Conservation (phyloP, 2,329 filamentous ascomycete species). For the Colletotrichum shisoi region DNA sequence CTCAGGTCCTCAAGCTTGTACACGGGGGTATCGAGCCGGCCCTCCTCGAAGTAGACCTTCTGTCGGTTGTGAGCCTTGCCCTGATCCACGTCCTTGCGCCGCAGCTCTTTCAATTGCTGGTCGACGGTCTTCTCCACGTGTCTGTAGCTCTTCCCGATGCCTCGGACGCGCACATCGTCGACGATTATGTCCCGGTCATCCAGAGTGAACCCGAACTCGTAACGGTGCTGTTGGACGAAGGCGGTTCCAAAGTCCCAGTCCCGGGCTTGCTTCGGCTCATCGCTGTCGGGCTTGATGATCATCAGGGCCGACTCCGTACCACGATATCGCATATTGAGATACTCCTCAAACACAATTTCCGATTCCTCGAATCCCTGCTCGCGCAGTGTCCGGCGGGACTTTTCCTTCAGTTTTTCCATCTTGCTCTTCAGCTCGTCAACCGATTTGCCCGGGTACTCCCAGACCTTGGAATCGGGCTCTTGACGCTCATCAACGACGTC, state of each 20-base stretch:
- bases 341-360: constrained; percentile 86
- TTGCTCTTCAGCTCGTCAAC: constrained; percentile 72
- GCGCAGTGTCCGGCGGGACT: constrained; percentile 70
- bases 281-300: constrained; percentile 76
- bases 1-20: constrained; percentile 80
- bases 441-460: constrained; percentile 65
- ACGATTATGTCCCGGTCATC: constrained; percentile 86
- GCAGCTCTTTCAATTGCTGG: constrained; percentile 77
- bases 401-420: constrained; percentile 81
- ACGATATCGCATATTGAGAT: constrained; percentile 91
- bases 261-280: constrained; percentile 66
- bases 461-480: constrained; percentile 73
- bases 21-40: constrained; percentile 78
- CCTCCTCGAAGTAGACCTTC: constrained; percentile 84
- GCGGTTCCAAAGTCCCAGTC: constrained; percentile 85
- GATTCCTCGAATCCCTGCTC: constrained; percentile 81
- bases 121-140: constrained; percentile 83
- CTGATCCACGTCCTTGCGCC: constrained; percentile 63
- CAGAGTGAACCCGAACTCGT: constrained; percentile 92
- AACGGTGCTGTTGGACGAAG: constrained; percentile 86
- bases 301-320: constrained; percentile 92
- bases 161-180: constrained; percentile 86
- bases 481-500: constrained; percentile 93
- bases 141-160: constrained; percentile 87
- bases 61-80: constrained; percentile 68